Evolutionary conservation across 345 rosid species (phyloP), one percentile per base, ranked within the genome.

Genomic region (Populus pruinosa): DNA sequence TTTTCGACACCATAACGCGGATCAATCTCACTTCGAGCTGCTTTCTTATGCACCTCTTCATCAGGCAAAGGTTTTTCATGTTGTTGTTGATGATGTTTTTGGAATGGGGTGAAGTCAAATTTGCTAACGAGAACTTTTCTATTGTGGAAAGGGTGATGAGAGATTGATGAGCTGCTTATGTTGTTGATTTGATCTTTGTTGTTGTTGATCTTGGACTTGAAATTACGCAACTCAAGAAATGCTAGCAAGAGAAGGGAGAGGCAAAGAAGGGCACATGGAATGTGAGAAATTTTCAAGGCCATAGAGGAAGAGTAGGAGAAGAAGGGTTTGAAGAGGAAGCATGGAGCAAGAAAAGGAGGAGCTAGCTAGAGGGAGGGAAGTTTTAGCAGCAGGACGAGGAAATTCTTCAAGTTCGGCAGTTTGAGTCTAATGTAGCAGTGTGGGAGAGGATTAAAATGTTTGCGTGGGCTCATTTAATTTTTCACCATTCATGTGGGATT

Each of bases 1-100:
- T 94, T 94, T 85, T 94, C 89, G 23, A 89, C 89, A 20, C 94
- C 93, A 5, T 94, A 94, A 61, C 91, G 94, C 2, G 90, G 94
- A 84, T 94, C 97, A 59, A 92, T 89, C 91, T 91, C 82, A 63
- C 70, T 83, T 56, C 64, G 85, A 14, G 44, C 84, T 21, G 74
- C 62, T 27, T 63, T 29, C 64, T 49, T 72, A 35, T 50, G 73
- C 56, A 36, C 39, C 8, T 79, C 82, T 5, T 76, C 69, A 11
- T 66, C 71, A 56, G 76, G 79, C 23, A 10, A 73, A 66, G 41
- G 53, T 14, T 43, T 43, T 36, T 76, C 50, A 8, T 44, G 81
- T 8, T 59, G 82, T 27, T 72, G 70, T 3, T 62, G 83, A 8
- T 62, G 82, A 29, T 70, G 72, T 71, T 74, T 73, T 72, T 81